Percentiles rank a stretch among this genome's conserved stretches.
Evolutionary conservation across 2,329 filamentous ascomycete genomes (phyloP).

Genomic region (Aspergillus sp.): DNA sequence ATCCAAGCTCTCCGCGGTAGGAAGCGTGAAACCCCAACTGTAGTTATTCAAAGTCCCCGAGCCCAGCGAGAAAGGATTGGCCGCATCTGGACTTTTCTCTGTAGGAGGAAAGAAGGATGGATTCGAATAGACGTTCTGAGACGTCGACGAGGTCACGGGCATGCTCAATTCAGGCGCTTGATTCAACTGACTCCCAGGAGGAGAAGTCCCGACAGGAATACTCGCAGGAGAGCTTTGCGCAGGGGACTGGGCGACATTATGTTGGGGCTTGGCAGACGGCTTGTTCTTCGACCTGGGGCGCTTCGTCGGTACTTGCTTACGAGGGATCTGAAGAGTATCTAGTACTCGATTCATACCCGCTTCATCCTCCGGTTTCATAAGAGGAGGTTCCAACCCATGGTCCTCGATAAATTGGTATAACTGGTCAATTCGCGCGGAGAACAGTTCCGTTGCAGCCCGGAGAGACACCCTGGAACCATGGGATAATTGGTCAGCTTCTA

Average conservation of each 20-base stretch:
- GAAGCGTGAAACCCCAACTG: slow-evolving; percentile 30
- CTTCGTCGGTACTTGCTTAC: slow-evolving; percentile 13
- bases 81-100: slow-evolving; percentile 12
- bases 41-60: slow-evolving; percentile 18
- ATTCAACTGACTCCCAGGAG: slow-evolving; percentile 7
- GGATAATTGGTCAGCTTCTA: slow-evolving; percentile 6
- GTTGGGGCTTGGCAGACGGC: not conserved
- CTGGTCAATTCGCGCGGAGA: slow-evolving; percentile 33
- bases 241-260: slow-evolving; percentile 5
- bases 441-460: slow-evolving; percentile 31
- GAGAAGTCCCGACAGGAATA: not conserved
- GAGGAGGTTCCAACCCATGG: slow-evolving; percentile 33
- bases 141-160: slow-evolving; percentile 6
- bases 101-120: slow-evolving; percentile 8
- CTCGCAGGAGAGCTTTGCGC: slow-evolving; percentile 8
- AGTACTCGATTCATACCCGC: slow-evolving; percentile 32
- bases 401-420: slow-evolving; percentile 37
- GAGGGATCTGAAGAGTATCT: slow-evolving; percentile 30
- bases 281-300: not conserved
- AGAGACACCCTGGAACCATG: slow-evolving; percentile 24
- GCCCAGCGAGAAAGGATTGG: slow-evolving; percentile 17
- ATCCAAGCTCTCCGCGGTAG: slow-evolving; percentile 30
- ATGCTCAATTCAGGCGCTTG: not conserved
- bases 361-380: slow-evolving; percentile 34
- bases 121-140: slow-evolving; percentile 8